Conservation (phyloP, 2,329 filamentous ascomycete genomes). For the Fusarium zealandicum region DNA sequence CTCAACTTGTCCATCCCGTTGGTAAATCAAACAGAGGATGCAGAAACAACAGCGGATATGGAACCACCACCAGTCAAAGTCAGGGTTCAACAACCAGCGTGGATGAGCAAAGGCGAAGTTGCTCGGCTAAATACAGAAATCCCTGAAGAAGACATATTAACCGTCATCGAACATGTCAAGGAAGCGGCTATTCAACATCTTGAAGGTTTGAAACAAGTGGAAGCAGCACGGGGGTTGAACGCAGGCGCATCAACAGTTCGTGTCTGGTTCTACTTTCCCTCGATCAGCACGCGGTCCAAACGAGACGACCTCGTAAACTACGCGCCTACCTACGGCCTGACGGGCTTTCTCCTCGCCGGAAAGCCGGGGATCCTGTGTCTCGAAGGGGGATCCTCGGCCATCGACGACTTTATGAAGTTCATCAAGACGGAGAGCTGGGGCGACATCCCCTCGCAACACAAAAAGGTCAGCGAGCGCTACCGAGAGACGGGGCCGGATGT, state of each 20-base stretch:
- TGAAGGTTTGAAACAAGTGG: constrained; percentile 21
- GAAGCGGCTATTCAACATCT: constrained; percentile 46
- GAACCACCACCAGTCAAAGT: constrained; percentile 53
- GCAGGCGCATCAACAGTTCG: constrained; percentile 50
- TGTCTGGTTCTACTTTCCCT: constrained; percentile 71
- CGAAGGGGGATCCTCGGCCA: constrained; percentile 54
- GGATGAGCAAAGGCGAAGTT: constrained; percentile 60
- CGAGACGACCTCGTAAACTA: constrained; percentile 63
- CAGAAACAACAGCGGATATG: neutral
- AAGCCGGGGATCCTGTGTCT: constrained; percentile 64
- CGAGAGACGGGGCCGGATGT: constrained; percentile 48
- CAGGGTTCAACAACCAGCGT: constrained; percentile 56
- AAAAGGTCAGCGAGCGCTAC: constrained; percentile 66
- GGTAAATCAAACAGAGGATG: constrained; percentile 2
- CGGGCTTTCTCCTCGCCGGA: constrained; percentile 66
- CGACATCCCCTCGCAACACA: constrained; percentile 67
- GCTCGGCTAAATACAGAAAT: constrained; percentile 49
- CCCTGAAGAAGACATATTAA: constrained; percentile 54
- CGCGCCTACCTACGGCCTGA: constrained; percentile 60
- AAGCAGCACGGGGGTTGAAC: neutral
- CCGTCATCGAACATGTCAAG: constrained; percentile 54
- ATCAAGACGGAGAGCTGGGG: constrained; percentile 71
- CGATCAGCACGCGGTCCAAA: constrained; percentile 65
- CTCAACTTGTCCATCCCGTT: constrained; percentile 49
- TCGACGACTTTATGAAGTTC: constrained; percentile 68